Base-by-base conservation (phyloP, 2,329 filamentous ascomycete species). In the Pseudopithomyces maydicus region DNA sequence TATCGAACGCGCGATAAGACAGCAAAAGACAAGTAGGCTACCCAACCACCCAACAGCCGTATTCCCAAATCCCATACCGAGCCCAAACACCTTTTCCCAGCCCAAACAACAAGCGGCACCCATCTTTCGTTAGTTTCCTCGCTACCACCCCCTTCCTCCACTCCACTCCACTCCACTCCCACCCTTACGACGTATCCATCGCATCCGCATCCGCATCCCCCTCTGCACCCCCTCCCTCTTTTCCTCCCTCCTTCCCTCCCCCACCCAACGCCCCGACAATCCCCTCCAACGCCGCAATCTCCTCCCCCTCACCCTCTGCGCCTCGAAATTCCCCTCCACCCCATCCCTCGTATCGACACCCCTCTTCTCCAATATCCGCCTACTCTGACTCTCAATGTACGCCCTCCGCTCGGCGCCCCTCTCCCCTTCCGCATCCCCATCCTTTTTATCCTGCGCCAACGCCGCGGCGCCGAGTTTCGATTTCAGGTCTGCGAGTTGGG, bases 351-450 rank as follows among this genome's bases (percentile, higher is more conserved):
- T 73, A 59, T 91, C 88, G 55, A 93, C 77, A 0, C 90, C 90
- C 44, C 87, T 80, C 43, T 86, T 82, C 78, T 96, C 91, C 39
- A 97, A 79, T 72, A 96, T 90, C 57, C 90, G 83, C 64, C 86
- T 82, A 49, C 91, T 90, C 68, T 92, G 88, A 52, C 84, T 84
- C 77, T 97, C 93, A 47, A 98, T 88, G 73, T 98, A 98, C 63
- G 90, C 85, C 55, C 89, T 82, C 58, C 94, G 82, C 73, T 95
- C 88, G 52, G 87, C 84, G 38, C 88, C 84, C 79, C 82, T 81
- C 52, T 80, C 76, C n/a, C 73, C 69, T 15, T 69, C 69, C 6
- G n/a, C n/a, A n/a, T 74, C 72, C 10, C 74, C 70, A 6, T 70
- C n/a, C n/a, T n/a, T 66, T 8, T 14, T 59, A 2, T 33, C 67